A percentile compares a stretch with the other conserved stretches of the same genome.
Evolutionary conservation across 2,329 filamentous ascomycete genomes (phyloP).

Genomic region (Epicoccum nigrum): DNA sequence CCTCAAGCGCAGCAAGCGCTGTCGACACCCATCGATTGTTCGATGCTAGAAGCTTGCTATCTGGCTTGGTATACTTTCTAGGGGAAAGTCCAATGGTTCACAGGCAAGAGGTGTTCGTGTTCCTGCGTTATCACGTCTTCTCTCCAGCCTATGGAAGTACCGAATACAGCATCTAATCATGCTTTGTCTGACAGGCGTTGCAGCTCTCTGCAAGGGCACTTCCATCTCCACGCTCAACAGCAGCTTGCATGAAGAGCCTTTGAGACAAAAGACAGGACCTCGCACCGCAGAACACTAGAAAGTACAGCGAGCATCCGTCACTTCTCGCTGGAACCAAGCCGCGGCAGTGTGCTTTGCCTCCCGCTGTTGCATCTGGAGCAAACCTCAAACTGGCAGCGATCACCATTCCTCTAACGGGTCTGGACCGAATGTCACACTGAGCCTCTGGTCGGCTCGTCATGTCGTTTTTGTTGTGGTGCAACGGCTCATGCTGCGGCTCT

Average conservation of each 20-base stretch:
- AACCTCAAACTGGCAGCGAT: slow-evolving; percentile 25
- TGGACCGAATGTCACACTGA: slow-evolving; percentile 7
- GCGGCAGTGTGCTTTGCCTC: slow-evolving; percentile 6
- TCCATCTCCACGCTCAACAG: slow-evolving; percentile 18
- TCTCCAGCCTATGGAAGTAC: slow-evolving; percentile 2
- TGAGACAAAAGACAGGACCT: slow-evolving; percentile 3
- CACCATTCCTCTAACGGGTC: slow-evolving; percentile 15
- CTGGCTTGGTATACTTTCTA: too few relatives aligned
- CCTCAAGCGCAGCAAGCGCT: not conserved
- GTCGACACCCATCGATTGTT: not conserved
- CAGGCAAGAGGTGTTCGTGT: not conserved
- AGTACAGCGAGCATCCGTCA: not conserved
- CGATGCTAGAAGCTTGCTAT: not conserved
- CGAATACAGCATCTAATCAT: not conserved
- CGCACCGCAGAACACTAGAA: slow-evolving; percentile 5
- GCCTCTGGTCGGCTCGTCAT: not conserved
- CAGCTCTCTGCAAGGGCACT: slow-evolving; percentile 16
- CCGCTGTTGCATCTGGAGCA: slow-evolving; percentile 18
- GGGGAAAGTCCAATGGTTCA: not conserved
- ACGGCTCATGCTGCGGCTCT: slow-evolving; percentile 16
- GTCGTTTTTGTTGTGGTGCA: slow-evolving; percentile 21
- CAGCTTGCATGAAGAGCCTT: slow-evolving; percentile 1
- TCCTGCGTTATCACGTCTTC: too few relatives aligned
- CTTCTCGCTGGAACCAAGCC: slow-evolving; percentile 8
- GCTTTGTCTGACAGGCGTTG: slow-evolving; percentile 14